phyloP scores from a whole-genome alignment of 805 yeast genomes.

The Lipomyces sp. region DNA sequence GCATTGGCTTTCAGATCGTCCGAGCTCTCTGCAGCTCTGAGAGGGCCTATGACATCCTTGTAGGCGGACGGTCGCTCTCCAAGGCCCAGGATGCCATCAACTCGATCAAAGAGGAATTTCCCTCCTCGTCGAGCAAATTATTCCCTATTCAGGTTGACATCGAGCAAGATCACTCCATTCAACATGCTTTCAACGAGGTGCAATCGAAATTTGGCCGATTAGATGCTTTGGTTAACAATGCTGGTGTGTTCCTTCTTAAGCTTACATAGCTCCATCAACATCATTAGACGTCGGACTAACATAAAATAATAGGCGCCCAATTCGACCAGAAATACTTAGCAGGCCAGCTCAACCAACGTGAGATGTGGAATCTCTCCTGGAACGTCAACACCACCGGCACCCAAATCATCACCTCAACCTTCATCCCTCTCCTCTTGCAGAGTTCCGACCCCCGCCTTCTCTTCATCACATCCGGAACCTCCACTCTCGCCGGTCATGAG shows the following conservation, averaged over 20 bases:
- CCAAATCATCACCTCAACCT: not conserved
- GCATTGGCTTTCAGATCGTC: conserved; percentile 11
- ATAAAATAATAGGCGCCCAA: not conserved
- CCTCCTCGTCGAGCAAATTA: not conserved
- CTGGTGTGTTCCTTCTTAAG: not conserved
- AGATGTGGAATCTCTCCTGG: conserved; percentile 6
- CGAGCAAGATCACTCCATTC: conserved; percentile 2
- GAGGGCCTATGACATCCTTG: not conserved
- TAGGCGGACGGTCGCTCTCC: conserved; percentile 1
- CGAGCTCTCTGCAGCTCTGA: not conserved
- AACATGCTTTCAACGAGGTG: not conserved
- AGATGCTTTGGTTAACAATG: conserved; percentile 12
- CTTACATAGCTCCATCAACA: not conserved
- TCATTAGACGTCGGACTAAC: not conserved
- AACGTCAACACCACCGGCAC: conserved; percentile 9
- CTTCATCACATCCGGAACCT: conserved; percentile 3
- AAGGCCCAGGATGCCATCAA: conserved; percentile 5
- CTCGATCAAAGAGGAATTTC: not conserved
- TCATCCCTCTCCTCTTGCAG: conserved; percentile 1
- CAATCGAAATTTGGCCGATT: not conserved
- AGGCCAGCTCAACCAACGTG: not conserved
- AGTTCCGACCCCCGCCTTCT: conserved; percentile 1
- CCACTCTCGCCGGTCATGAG: not conserved
- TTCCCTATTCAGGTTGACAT: not conserved
- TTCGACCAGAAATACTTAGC: not conserved